Evolutionary conservation across 1,284 basidiomycete species (phyloP).

Genomic region (Moesziomyces aphidis): DNA sequence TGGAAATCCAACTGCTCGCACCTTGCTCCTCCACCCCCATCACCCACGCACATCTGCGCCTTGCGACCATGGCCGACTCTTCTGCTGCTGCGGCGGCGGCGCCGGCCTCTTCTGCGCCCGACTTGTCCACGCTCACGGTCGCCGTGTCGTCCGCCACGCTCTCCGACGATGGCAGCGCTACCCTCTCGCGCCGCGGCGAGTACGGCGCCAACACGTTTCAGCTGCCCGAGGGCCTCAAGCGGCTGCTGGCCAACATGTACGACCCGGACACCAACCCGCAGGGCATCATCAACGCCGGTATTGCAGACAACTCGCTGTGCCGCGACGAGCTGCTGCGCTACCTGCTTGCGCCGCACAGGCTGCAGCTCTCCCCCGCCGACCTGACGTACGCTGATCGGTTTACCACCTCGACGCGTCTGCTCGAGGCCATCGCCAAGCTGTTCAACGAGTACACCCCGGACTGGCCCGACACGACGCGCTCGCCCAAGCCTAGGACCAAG

Average conservation of each 20-base stretch:
- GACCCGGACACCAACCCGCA: slow-evolving; percentile 47
- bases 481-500: slow-evolving; percentile 32
- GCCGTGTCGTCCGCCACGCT: slow-evolving; percentile 11
- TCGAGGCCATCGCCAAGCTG: slow-evolving; percentile 37
- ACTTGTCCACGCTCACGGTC: slow-evolving; percentile 9
- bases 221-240: slow-evolving; percentile 26
- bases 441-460: slow-evolving; percentile 39
- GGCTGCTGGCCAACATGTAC: slow-evolving; percentile 37
- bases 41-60: not conserved
- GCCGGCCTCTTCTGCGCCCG: slow-evolving; percentile 7
- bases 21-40: no score
- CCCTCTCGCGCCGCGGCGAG: slow-evolving; percentile 42
- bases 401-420: slow-evolving; percentile 30
- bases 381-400: slow-evolving; percentile 55
- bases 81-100: slow-evolving; percentile 2
- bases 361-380: slow-evolving; percentile 43
- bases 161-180: slow-evolving; percentile 13
- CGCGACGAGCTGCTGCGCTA: slow-evolving; percentile 49
- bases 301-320: slow-evolving; percentile 56
- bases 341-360: slow-evolving; percentile 30
- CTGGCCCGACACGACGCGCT: slow-evolving; percentile 27
- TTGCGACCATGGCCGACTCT: slow-evolving; percentile 6
- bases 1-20: no score
- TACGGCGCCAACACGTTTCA: slow-evolving; percentile 12
- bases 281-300: slow-evolving; percentile 56